Conservation (phyloP, 2,329 filamentous ascomycete genomes). For the Pseudonectria buxi region DNA sequence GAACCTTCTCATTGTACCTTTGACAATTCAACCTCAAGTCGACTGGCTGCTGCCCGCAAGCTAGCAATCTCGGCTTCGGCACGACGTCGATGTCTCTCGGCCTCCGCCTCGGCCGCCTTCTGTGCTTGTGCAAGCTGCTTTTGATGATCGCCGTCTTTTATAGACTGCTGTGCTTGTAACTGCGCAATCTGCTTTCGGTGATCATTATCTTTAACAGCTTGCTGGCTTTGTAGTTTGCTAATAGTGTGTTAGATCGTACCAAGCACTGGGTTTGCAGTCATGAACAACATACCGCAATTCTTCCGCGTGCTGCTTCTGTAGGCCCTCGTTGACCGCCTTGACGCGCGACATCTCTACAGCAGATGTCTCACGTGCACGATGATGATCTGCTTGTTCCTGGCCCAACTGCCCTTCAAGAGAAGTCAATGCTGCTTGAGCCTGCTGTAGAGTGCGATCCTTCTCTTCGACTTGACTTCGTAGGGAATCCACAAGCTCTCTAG, state of each 20-base stretch:
- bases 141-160: conserved; percentile 29
- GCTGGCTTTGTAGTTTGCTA: conserved; percentile 28
- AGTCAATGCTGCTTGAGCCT: conserved; percentile 38
- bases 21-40: conserved; percentile 55
- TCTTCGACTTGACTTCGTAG: conserved; percentile 71
- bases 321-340: conserved; percentile 60
- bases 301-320: conserved; percentile 64
- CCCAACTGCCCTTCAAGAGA: conserved; percentile 51
- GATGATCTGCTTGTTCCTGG: conserved; percentile 68
- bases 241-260: conserved; percentile 8
- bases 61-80: conserved; percentile 58
- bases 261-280: too few relatives aligned
- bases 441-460: conserved; percentile 49
- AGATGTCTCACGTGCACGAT: conserved; percentile 52
- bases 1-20: conserved; percentile 36
- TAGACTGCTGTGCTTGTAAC: conserved; percentile 13
- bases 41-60: conserved; percentile 52
- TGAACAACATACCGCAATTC: conserved; percentile 46
- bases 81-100: conserved; percentile 40
- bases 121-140: conserved; percentile 39
- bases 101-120: conserved; percentile 42
- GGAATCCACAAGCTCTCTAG: conserved; percentile 85
- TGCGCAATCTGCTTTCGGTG: conserved; percentile 21
- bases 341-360: conserved; percentile 36
- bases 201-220: conserved; percentile 19